Percentiles rank a stretch among this genome's conserved stretches.
Conservation (phyloP, 371 early-diverging fungal genomes). For the Mucor sp. region DNA sequence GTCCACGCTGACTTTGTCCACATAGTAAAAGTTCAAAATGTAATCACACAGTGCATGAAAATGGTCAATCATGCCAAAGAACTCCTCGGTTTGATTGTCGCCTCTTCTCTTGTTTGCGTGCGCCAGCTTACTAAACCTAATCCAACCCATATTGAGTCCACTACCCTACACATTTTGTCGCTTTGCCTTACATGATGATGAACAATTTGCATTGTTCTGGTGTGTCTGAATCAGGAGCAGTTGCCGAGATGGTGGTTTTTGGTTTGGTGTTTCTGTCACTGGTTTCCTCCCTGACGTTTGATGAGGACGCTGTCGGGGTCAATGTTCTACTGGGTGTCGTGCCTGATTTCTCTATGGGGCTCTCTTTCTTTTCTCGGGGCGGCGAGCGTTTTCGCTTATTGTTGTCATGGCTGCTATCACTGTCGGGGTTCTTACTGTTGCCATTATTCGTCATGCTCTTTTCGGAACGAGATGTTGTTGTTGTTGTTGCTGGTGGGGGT, state of each 20-base stretch:
- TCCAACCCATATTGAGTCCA: neutral
- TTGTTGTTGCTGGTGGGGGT: neutral
- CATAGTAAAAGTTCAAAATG: constrained; percentile 37
- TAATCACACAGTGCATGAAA: constrained; percentile 41
- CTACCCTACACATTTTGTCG: neutral
- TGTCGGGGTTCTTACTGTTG: neutral
- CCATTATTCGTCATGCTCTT: neutral
- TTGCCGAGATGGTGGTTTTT: neutral
- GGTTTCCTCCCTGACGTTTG: neutral
- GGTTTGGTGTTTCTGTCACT: neutral
- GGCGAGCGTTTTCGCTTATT: neutral
- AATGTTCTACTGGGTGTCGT: neutral
- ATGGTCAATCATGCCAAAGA: constrained; percentile 37
- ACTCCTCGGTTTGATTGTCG: constrained; percentile 19
- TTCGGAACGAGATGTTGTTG: neutral
- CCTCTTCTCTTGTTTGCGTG: constrained; percentile 39
- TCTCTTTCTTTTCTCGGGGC: neutral
- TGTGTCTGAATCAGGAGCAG: constrained; percentile 38
- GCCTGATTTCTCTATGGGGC: neutral
- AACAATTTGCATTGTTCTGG: constrained; percentile 33
- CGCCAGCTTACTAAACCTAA: constrained; percentile 41
- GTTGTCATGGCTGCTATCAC: neutral
- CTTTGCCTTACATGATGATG: constrained; percentile 16
- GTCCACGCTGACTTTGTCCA: constrained; percentile 14
- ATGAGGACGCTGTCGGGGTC: neutral